A percentile compares a stretch with the other conserved stretches of the same genome.
phyloP scores from a whole-genome alignment of 2,329 filamentous ascomycete species.

The Sarocladium oryzae region DNA sequence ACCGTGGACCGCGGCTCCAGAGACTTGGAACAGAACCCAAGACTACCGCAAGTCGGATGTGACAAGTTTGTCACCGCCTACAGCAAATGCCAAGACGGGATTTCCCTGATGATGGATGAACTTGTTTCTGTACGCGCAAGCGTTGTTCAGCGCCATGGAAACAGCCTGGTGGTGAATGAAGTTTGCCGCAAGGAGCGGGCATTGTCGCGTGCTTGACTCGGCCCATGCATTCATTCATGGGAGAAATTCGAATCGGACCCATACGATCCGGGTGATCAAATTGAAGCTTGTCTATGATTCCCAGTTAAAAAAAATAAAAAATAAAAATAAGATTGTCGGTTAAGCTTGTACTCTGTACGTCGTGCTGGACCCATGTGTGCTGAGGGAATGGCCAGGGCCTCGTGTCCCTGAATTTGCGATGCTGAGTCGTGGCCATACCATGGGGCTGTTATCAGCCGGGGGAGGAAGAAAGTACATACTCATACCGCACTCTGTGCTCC shows the following conservation, averaged over 20 bases:
- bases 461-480: no score
- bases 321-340: no score
- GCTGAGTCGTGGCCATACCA: no score
- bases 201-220: no score
- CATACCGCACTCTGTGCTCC: no score
- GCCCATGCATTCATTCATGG: no score
- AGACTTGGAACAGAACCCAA: neutral
- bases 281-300: neutral
- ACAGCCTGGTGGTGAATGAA: neutral
- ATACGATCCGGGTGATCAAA: slow-evolving; percentile 3
- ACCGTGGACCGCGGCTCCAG: neutral
- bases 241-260: slow-evolving; percentile 4
- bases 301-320: no score
- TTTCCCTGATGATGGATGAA: neutral
- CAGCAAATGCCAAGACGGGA: neutral
- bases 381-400: neutral
- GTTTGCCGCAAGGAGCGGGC: no score
- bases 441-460: no score
- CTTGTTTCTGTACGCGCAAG: neutral
- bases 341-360: no score
- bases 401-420: no score
- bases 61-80: neutral
- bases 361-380: no score
- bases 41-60: neutral
- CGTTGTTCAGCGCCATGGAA: neutral